Percentiles rank a stretch among this genome's conserved stretches.
These are phyloP conservation scores for Sophora flavescens DNA, from an alignment of 306 rosid genomes.

Conservation along the genomic window DNA sequence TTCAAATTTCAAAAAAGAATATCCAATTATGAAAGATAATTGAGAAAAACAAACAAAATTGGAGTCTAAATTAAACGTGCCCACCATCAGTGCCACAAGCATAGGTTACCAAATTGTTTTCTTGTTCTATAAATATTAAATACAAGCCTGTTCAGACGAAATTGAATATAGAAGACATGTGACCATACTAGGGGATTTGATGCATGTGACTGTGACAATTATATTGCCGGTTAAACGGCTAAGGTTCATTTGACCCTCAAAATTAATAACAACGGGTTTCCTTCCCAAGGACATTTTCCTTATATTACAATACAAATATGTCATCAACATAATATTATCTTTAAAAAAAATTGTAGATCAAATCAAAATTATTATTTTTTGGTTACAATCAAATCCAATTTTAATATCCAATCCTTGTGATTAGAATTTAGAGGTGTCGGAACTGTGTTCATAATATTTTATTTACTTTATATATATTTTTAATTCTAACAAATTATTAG, in stretches of 20 bases:
- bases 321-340: not conserved
- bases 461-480: not conserved
- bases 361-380: no score
- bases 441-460: constrained; percentile 39
- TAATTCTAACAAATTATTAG: not conserved
- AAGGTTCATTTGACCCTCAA: constrained; percentile 46
- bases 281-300: constrained; percentile 38
- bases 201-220: constrained; percentile 52
- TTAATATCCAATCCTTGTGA: constrained; percentile 23
- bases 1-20: not conserved
- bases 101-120: constrained; percentile 22
- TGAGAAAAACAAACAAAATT: not conserved
- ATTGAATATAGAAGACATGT: constrained; percentile 29
- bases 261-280: constrained; percentile 13
- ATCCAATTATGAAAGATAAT: not conserved
- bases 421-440: constrained; percentile 48
- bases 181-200: constrained; percentile 23
- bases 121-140: constrained; percentile 5
- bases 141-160: constrained; percentile 10
- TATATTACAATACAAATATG: not conserved
- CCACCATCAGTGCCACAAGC: constrained; percentile 29
- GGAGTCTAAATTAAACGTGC: not conserved
- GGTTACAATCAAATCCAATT: constrained; percentile 40
- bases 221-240: constrained; percentile 37
- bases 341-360: no score